Conservation (phyloP, 441 rosid species). For the Rhodomyrtus psidioides region DNA sequence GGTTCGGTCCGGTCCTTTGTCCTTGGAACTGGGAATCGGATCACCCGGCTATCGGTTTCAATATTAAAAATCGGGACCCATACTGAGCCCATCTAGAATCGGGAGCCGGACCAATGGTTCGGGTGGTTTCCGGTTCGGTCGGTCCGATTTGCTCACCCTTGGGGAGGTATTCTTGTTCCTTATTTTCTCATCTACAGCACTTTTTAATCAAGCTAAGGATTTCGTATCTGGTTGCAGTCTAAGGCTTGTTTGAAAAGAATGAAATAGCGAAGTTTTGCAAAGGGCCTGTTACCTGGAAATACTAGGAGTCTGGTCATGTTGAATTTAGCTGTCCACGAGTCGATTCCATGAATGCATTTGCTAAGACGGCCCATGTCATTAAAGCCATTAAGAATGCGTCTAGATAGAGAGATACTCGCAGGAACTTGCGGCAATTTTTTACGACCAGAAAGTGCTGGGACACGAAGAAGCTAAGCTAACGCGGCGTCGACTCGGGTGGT, state of each 20-base stretch:
- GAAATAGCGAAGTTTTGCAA: background rate
- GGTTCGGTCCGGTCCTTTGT: too few relatives aligned
- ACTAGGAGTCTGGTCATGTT: too few relatives aligned
- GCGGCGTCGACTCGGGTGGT: background rate
- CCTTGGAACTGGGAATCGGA: too few relatives aligned
- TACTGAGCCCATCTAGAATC: too few relatives aligned
- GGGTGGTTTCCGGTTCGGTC: too few relatives aligned
- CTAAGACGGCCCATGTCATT: background rate
- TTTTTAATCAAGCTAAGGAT: background rate
- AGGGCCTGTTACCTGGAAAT: background rate
- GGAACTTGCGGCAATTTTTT: background rate
- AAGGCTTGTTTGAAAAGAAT: background rate
- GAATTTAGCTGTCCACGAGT: too few relatives aligned
- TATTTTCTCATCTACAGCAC: background rate
- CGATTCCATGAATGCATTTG: background rate
- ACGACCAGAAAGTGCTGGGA: background rate
- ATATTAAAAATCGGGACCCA: too few relatives aligned
- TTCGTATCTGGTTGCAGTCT: background rate
- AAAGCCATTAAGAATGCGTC: background rate
- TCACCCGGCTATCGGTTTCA: too few relatives aligned
- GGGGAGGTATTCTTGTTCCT: background rate
- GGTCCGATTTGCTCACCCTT: too few relatives aligned
- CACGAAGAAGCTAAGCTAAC: background rate
- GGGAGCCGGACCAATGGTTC: too few relatives aligned
- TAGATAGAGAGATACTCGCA: background rate